These are phyloP conservation scores for Gaeumannomyces tritici DNA, from an alignment of 2,329 filamentous ascomycete species.

Conservation along the genomic window DNA sequence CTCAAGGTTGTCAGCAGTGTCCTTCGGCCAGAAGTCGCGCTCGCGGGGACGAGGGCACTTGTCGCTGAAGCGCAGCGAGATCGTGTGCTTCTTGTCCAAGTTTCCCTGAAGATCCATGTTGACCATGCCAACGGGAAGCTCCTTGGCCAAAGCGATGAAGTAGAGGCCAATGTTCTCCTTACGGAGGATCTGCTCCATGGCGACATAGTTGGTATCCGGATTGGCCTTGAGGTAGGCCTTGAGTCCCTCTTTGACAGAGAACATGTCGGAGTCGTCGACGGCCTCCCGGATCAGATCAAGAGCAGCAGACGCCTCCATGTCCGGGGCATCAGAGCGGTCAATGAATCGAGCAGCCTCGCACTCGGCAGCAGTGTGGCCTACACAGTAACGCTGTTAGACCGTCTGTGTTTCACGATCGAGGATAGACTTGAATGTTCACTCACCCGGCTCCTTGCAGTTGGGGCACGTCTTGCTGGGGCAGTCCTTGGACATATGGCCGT, in stretches of 20 bases:
- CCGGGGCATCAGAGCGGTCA: conserved; percentile 39
- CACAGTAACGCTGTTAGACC: not conserved
- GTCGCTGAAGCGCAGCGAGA: conserved; percentile 51
- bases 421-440: conserved; percentile 7
- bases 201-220: conserved; percentile 46
- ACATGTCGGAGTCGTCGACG: conserved; percentile 44
- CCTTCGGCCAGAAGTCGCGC: conserved; percentile 48
- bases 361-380: conserved; percentile 44
- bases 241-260: conserved; percentile 51
- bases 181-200: conserved; percentile 54
- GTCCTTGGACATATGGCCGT: conserved; percentile 46
- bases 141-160: conserved; percentile 53
- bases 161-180: conserved; percentile 41
- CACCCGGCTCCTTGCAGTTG: conserved; percentile 55
- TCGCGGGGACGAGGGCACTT: conserved; percentile 51
- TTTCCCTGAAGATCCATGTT: conserved; percentile 67
- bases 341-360: conserved; percentile 53
- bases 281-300: conserved; percentile 47
- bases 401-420: too few relatives aligned
- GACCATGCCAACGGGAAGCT: conserved; percentile 35
- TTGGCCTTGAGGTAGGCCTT: conserved; percentile 52
- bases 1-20: conserved; percentile 47
- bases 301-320: conserved; percentile 42
- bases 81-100: conserved; percentile 51
- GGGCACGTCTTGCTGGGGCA: conserved; percentile 49